Evolutionary conservation across 2,329 filamentous ascomycete species (phyloP), one percentile per base, ranked within the genome.

Genomic region (Aureobasidium namibiae): DNA sequence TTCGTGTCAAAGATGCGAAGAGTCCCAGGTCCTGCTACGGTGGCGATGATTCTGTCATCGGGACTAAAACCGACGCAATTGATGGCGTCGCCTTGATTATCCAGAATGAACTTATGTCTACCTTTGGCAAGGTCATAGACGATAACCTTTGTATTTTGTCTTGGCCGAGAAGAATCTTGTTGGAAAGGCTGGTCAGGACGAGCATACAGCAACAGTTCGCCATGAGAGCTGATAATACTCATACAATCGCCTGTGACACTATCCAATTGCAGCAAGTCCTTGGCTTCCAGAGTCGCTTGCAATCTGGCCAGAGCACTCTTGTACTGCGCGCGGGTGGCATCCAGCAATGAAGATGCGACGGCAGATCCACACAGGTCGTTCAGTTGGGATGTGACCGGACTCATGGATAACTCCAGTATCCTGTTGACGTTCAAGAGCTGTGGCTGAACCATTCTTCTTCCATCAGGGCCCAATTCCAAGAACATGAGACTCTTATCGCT

Each of bases 1-100:
- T 31, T 48, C 33, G 52, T 59, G 31, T 62, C 48, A 59, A 62
- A 66, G 41, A 67, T n/a, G n/a, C 33, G 18, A 9, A 56, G 26
- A 14, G 36, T 42, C 9, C 26, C 24, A 24, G 33, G 33, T 24
- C 44, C 29, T 7, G 56, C 18, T 33, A 45, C 34, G 2, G 56
- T 29, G 5, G 56, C 45, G 23, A 59, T 42, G 16, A 11, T 50
- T 24, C 23, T 29, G 11, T 21, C 45, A 31, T 59, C 45, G 10
- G 45, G 45, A 31, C 56, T 59, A 18, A 52, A 52, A 16, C 14
- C 45, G 29, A 34, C 18, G 31, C 36, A 59, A 16, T 16, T 33
- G 16, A 50, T 59, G 3, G 33, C 13, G 21, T 49, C 56, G 16
- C 14, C n/a, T 7, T 44, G 45, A 16, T 18, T 23, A 7, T 21